These are phyloP conservation scores for Myxozyma mucilagina DNA, from an alignment of 805 yeast genomes.

Conservation along the genomic window DNA sequence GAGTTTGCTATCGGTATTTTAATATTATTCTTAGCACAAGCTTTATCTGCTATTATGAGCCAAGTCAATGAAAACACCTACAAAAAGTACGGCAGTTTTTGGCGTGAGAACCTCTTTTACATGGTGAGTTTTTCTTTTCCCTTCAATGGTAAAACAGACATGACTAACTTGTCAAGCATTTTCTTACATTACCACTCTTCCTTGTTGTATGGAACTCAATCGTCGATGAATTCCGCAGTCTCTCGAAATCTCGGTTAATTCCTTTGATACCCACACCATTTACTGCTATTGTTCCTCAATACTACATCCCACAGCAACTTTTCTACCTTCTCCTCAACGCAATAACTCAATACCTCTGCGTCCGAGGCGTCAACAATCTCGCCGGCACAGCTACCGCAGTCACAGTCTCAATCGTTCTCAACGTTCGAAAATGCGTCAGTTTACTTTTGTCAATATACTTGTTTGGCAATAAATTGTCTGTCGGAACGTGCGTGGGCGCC, in stretches of 20 bases:
- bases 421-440: conserved; percentile 63
- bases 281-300: not conserved
- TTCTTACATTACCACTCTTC: conserved; percentile 27
- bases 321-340: conserved; percentile 47
- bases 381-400: conserved; percentile 61
- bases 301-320: conserved; percentile 32
- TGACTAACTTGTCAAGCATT: conserved; percentile 13
- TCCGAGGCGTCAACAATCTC: conserved; percentile 64
- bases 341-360: conserved; percentile 60
- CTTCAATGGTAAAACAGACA: not conserved
- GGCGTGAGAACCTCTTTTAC: conserved; percentile 68
- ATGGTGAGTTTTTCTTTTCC: conserved; percentile 50
- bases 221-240: conserved; percentile 37
- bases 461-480: conserved; percentile 51
- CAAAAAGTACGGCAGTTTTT: conserved; percentile 53
- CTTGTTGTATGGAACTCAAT: conserved; percentile 40
- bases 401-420: conserved; percentile 60
- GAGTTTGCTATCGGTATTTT: conserved; percentile 44
- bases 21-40: conserved; percentile 50
- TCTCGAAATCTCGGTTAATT: conserved; percentile 30
- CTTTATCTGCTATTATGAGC: conserved; percentile 58
- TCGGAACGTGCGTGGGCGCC: conserved; percentile 50
- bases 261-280: conserved; percentile 2
- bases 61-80: conserved; percentile 56
- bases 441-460: conserved; percentile 55